Percentiles rank a stretch among this genome's conserved stretches.
Conservation (phyloP, 371 early-diverging fungal species). For the Haplosporangium sp. region DNA sequence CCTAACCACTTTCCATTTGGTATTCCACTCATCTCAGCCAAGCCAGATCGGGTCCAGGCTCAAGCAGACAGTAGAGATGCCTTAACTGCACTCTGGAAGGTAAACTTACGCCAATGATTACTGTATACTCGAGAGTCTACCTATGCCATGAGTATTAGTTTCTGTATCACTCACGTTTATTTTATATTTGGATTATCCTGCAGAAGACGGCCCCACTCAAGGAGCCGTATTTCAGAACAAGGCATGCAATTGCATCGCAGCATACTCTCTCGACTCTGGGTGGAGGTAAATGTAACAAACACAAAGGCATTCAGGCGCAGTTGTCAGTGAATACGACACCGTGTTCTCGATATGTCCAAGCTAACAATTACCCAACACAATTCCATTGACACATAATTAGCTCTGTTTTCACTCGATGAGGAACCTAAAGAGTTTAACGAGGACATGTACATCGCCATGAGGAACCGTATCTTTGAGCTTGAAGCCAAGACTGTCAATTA, state of each 20-base stretch:
- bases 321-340: too few species aligned
- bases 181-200: neutral
- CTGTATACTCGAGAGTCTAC: too few species aligned
- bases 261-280: constrained; percentile 44
- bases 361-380: neutral
- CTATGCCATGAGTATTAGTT: too few species aligned
- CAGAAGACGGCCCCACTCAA: constrained; percentile 35
- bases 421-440: constrained; percentile 36
- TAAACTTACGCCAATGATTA: neutral
- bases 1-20: constrained; percentile 29
- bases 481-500: constrained; percentile 46
- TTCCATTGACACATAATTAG: constrained; percentile 1
- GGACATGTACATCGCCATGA: constrained; percentile 53
- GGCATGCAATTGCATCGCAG: constrained; percentile 47
- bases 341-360: too few species aligned
- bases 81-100: constrained; percentile 42
- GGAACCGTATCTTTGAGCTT: constrained; percentile 50
- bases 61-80: constrained; percentile 24
- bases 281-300: constrained; percentile 25
- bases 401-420: constrained; percentile 46
- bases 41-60: constrained; percentile 9
- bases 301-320: too few species aligned
- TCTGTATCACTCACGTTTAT: neutral
- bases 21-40: constrained; percentile 32
- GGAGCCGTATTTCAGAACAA: constrained; percentile 45